Percentiles rank a stretch among this genome's conserved stretches.
Evolutionary conservation across 2,329 filamentous ascomycete genomes (phyloP).

Genomic region (Emmonsiellopsis sp.): DNA sequence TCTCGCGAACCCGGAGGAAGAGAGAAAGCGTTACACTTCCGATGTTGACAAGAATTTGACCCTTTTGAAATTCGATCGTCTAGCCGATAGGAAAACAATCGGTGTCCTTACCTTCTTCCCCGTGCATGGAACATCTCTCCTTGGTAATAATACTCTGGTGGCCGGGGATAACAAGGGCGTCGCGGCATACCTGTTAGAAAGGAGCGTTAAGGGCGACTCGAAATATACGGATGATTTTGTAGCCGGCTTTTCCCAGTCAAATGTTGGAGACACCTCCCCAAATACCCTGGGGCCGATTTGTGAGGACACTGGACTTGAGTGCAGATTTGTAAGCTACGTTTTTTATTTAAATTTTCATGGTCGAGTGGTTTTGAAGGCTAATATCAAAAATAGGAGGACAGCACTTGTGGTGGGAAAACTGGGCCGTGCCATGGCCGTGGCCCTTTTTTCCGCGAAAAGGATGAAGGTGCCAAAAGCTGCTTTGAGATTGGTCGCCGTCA

Average conservation of each 20-base stretch:
- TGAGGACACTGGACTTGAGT: conserved; percentile 60
- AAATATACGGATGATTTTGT: conserved; percentile 62
- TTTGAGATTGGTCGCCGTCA: conserved; percentile 42
- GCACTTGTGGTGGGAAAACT: conserved; percentile 56
- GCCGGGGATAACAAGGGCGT: conserved; percentile 97
- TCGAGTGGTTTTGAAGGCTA: not conserved
- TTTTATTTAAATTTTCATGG: not conserved
- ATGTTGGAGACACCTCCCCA: conserved; percentile 82
- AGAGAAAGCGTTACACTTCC: conserved; percentile 59
- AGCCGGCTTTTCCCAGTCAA: conserved; percentile 86
- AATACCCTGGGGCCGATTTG: conserved; percentile 84
- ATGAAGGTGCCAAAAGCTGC: conserved; percentile 40
- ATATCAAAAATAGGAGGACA: conserved; percentile 51
- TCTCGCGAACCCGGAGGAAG: conserved; percentile 69
- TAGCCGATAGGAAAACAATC: conserved; percentile 64
- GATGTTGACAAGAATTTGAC: conserved; percentile 71
- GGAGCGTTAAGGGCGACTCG: conserved; percentile 48
- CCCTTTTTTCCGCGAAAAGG: conserved; percentile 35
- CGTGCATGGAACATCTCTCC: conserved; percentile 82
- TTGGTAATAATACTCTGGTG: conserved; percentile 83
- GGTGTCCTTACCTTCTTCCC: conserved; percentile 86
- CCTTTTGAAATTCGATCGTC: conserved; percentile 66
- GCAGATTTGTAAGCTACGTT: conserved; percentile 23
- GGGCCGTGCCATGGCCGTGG: conserved; percentile 38
- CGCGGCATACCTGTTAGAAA: conserved; percentile 75